These are phyloP conservation scores for Obelidium mucronatum DNA, from an alignment of 192 early-diverging fungal genomes.

Conservation along the genomic window DNA sequence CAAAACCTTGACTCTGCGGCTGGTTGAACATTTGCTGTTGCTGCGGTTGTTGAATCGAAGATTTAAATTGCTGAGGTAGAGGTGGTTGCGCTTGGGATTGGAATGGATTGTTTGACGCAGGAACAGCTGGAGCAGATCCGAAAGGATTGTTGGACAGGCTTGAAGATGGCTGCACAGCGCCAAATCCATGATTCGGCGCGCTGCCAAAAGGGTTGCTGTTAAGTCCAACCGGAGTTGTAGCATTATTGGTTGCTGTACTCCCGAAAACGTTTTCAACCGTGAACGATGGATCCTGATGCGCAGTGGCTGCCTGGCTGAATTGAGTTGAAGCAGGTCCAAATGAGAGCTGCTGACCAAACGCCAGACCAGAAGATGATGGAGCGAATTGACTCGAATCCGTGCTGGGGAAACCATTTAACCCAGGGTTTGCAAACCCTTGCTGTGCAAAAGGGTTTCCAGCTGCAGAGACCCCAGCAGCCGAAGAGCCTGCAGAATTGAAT, in stretches of 20 bases:
- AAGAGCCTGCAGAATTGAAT: constrained; percentile 33
- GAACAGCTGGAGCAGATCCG: not conserved
- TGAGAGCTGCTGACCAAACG: not conserved
- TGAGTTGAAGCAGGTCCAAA: not conserved
- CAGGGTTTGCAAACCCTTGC: not conserved
- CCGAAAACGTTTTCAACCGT: constrained; percentile 61
- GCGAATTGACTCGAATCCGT: not conserved
- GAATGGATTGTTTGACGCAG: not conserved
- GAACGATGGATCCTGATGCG: constrained; percentile 29
- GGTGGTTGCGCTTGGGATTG: not conserved
- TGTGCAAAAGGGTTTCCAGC: constrained; percentile 24
- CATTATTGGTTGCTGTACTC: constrained; percentile 1
- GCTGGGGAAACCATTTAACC: not conserved
- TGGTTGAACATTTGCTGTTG: not conserved
- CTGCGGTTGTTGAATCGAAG: not conserved
- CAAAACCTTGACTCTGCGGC: no score
- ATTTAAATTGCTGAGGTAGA: not conserved
- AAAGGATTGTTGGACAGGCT: constrained; percentile 17
- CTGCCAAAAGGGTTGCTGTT: constrained; percentile 1
- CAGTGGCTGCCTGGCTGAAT: not conserved
- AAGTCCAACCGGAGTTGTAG: constrained; percentile 1
- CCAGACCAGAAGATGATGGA: no score
- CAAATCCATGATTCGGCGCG: no score
- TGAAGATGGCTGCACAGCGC: not conserved
- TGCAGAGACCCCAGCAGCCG: constrained; percentile 8